Evolutionary conservation across 2,329 filamentous ascomycete genomes (phyloP), one percentile per base, ranked within the genome.

Genomic region (Paradendryphiella salina): DNA sequence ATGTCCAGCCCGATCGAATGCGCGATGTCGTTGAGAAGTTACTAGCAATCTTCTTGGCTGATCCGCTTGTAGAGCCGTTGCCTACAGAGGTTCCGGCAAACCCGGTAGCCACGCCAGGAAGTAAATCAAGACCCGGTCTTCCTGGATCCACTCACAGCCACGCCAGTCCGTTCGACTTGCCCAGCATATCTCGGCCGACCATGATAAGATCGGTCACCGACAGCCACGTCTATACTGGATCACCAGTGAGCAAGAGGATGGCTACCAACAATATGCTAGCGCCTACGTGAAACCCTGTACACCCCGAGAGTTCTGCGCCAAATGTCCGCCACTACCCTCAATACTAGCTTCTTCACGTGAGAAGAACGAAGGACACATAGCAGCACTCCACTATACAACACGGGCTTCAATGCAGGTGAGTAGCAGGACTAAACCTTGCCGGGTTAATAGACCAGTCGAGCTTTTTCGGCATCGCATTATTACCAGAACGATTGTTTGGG

Each of bases 11-110:
- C 0, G 76, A 77, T 34, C 65, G 61, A n/a, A 57, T 81, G 31
- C 71, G 77, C 14, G 76, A 80, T 40, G 71, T 74, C 0, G 78
- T 79, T 1, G 79, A 81, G 43, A 72, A 69, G 52, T 60, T 81
- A 1, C 65, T 81, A 1, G 66, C 60, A 0, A 68, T 80, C 4
- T 80, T 78, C 49, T 77, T 77, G 47, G 70, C 53, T 7, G 77
- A 81, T 60, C 77, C 77, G 4, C 56, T 79, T 5, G 57, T 63
- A 7, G 53, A 65, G 26, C 57, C 63, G 1, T 28, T 61, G 9
- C 54, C 60, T 2, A 33, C 20, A 5, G 54, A 60, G 4, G 47
- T 57, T 7, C 10, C 54, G 3, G 26, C 34, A 4, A 51, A 67
- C 36, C 38, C 55, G 10, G 52, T 65, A 2, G 55, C 65, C n/a